These are phyloP conservation scores for Leccinellum rugosiceps DNA, from an alignment of 768 basidiomycete species.

Conservation along the genomic window DNA sequence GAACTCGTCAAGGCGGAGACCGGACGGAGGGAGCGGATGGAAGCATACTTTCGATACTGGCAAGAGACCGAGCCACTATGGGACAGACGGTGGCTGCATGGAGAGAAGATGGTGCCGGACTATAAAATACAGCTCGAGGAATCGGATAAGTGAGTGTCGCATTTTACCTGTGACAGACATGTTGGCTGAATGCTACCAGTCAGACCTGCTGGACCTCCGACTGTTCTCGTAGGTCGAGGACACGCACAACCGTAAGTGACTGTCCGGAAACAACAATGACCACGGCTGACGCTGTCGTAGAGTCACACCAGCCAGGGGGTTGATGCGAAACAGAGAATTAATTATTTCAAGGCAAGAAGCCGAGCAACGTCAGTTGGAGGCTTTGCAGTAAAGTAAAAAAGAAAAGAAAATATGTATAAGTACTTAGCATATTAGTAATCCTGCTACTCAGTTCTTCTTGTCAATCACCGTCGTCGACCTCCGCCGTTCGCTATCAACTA, in stretches of 20 bases:
- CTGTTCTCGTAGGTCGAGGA: not conserved
- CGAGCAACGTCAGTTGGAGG: slow-evolving; percentile 12
- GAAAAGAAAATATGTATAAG: slow-evolving; percentile 6
- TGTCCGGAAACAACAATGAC: not conserved
- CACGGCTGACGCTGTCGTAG: not conserved
- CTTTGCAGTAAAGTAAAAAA: not conserved
- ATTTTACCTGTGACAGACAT: not conserved
- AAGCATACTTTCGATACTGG: slow-evolving; percentile 28
- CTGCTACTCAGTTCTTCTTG: slow-evolving; percentile 17
- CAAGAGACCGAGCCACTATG: slow-evolving; percentile 21
- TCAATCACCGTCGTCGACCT: slow-evolving; percentile 27
- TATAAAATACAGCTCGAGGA: not conserved
- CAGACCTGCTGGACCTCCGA: slow-evolving; percentile 12
- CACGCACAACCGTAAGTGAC: slow-evolving; percentile 5
- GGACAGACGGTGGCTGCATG: slow-evolving; percentile 27
- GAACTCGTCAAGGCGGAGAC: slow-evolving; percentile 21
- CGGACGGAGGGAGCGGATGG: slow-evolving; percentile 26
- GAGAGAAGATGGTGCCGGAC: slow-evolving; percentile 4
- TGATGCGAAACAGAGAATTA: slow-evolving; percentile 7
- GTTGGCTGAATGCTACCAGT: not conserved
- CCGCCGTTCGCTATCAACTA: slow-evolving; percentile 12
- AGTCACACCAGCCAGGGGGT: slow-evolving; percentile 1
- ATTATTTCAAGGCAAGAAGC: slow-evolving; percentile 14
- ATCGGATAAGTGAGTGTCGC: slow-evolving; percentile 1
- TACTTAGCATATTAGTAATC: slow-evolving; percentile 29